A percentile compares a stretch with the other conserved stretches of the same genome.
phyloP scores from a whole-genome alignment of 1,139 yeast genomes.

The Trichomonascaceae sp. region DNA sequence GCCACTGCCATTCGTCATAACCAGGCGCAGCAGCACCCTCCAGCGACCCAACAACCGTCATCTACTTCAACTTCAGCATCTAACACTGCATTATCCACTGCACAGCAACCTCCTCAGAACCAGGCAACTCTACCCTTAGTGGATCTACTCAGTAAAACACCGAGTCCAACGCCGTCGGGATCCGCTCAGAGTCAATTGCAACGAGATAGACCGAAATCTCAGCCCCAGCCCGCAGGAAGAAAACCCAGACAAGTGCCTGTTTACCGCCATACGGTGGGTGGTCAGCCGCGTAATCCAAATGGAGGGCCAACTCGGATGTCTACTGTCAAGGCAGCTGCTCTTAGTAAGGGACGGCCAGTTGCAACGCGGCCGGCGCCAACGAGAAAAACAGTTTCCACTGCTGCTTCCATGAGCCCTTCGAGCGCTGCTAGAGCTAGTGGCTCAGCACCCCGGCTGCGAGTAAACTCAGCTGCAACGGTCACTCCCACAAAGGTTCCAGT shows the following conservation, averaged over 20 bases:
- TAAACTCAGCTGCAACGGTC: not conserved
- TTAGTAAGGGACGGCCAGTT: not conserved
- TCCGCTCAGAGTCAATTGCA: not conserved
- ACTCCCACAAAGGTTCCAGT: not conserved
- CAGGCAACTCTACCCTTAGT: not conserved
- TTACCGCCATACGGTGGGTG: not conserved
- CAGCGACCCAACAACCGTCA: too few species aligned
- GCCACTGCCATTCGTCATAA: not conserved
- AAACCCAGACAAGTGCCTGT: not conserved
- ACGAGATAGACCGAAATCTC: too few species aligned
- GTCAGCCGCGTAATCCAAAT: too few species aligned
- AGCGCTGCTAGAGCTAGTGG: not conserved
- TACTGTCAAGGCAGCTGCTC: not conserved
- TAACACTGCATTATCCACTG: too few species aligned
- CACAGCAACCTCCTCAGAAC: too few species aligned
- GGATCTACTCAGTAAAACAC: not conserved
- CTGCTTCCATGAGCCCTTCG: conserved; percentile 1
- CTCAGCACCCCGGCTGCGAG: not conserved
- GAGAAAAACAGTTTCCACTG: conserved; percentile 2
- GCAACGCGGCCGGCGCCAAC: conserved; percentile 1
- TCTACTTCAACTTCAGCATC: too few species aligned
- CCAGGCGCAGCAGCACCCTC: not conserved
- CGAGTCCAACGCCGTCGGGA: not conserved
- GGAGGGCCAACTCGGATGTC: not conserved
- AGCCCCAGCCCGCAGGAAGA: not conserved